These are phyloP conservation scores for Pseudogymnoascus sp. DNA, from an alignment of 2,329 filamentous ascomycete genomes.

Conservation along the genomic window DNA sequence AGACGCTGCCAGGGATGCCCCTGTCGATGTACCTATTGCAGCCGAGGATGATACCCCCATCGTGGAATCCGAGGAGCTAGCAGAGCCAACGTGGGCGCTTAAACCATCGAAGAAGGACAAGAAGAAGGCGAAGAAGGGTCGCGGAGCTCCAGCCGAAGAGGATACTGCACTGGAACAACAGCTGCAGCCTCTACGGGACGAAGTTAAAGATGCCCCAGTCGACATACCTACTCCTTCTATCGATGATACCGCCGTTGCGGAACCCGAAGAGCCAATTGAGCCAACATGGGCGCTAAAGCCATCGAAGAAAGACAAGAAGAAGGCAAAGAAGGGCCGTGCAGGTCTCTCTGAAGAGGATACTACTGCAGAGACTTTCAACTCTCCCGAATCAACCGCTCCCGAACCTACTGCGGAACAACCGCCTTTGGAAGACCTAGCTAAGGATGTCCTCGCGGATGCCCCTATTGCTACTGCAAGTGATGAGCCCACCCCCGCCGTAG, in stretches of 20 bases:
- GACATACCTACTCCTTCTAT: not conserved
- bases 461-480: slow-evolving; percentile 3
- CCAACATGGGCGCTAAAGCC: not conserved
- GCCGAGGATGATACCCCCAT: not conserved
- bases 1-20: not conserved
- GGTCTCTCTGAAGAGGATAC: not conserved
- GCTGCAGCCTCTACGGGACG: not conserved
- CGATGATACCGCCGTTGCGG: not conserved
- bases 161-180: not conserved
- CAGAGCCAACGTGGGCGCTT: not conserved
- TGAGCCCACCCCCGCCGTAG: not conserved
- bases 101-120: slow-evolving; percentile 30
- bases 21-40: not conserved
- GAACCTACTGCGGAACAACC: not conserved
- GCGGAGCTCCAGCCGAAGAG: not conserved
- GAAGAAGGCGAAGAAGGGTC: slow-evolving; percentile 22
- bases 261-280: not conserved
- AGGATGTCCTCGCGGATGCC: not conserved
- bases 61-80: not conserved
- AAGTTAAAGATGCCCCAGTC: not conserved
- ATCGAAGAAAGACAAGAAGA: slow-evolving; percentile 34
- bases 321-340: slow-evolving; percentile 8
- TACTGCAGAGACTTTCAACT: not conserved
- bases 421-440: not conserved
- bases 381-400: not conserved